These are phyloP conservation scores for Chlorella sp. DNA, from an alignment of 139 green algal genomes.

Conservation along the genomic window DNA sequence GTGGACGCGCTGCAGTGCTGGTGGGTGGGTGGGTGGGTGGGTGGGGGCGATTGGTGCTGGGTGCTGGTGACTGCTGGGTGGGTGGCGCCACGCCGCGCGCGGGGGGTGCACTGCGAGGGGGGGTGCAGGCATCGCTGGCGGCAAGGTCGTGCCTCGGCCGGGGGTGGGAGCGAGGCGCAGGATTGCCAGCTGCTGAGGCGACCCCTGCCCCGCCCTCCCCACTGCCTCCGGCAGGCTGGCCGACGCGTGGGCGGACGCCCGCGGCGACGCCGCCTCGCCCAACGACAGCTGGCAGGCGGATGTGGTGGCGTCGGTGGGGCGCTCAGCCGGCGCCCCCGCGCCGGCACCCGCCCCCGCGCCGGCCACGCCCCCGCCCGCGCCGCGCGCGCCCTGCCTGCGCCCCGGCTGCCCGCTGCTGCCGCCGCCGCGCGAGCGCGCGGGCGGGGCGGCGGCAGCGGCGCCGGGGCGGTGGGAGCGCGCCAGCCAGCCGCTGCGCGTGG, in stretches of 20 bases:
- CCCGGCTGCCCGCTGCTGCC: constrained; percentile 18
- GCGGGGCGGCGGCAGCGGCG: background rate
- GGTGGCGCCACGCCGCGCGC: no score
- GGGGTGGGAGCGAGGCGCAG: no score
- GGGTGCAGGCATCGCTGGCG: no score
- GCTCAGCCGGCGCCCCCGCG: background rate
- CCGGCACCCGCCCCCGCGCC: background rate
- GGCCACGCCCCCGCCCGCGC: background rate
- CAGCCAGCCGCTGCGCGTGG: background rate
- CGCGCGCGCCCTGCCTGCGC: constrained; percentile 1
- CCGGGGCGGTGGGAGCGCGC: constrained; percentile 6
- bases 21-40: background rate
- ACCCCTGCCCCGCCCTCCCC: no score
- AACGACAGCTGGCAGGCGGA: background rate
- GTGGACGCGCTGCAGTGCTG: constrained; percentile 30
- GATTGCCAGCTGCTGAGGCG: no score
- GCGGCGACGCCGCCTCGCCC: no score
- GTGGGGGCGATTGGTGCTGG: no score
- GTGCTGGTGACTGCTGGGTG: no score
- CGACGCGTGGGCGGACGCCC: constrained; percentile 7
- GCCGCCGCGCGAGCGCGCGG: background rate
- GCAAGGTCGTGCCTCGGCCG: background rate
- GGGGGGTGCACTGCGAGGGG: no score
- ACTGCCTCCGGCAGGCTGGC: constrained; percentile 13
- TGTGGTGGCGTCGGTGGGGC: background rate